phyloP scores from a whole-genome alignment of 1,284 basidiomycete genomes.

The Irpex sp. region DNA sequence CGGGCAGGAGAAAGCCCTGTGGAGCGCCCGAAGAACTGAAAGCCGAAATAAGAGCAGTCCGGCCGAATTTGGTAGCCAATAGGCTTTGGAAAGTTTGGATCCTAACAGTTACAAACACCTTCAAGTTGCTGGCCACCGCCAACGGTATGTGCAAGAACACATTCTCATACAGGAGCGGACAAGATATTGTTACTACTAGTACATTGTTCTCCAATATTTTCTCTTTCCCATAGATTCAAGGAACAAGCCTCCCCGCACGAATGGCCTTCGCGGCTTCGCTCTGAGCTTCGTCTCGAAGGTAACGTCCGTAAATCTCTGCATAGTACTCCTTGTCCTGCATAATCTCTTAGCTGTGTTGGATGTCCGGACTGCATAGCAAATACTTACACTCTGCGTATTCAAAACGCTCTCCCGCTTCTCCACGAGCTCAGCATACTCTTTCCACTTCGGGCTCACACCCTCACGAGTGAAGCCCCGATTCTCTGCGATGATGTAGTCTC shows the following conservation, averaged over 20 bases:
- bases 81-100: background rate
- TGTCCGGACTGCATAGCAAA: background rate
- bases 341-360: background rate
- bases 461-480: conserved; percentile 46
- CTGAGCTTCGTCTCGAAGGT: conserved; percentile 55
- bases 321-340: conserved; percentile 46
- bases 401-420: conserved; percentile 45
- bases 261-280: conserved; percentile 60
- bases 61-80: background rate
- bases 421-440: conserved; percentile 40
- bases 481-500: conserved; percentile 47
- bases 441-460: conserved; percentile 44
- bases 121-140: background rate
- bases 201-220: too few relatives aligned
- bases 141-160: background rate
- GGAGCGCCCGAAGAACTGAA: background rate
- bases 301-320: conserved; percentile 48
- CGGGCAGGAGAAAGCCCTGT: background rate
- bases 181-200: too few relatives aligned
- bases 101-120: background rate
- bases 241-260: conserved; percentile 43
- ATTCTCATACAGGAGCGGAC: too few relatives aligned
- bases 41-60: background rate
- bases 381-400: conserved; percentile 48
- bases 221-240: conserved; percentile 26